Evolutionary conservation across 305 asterid species (phyloP).

Genomic region (Striga hermonthica): DNA sequence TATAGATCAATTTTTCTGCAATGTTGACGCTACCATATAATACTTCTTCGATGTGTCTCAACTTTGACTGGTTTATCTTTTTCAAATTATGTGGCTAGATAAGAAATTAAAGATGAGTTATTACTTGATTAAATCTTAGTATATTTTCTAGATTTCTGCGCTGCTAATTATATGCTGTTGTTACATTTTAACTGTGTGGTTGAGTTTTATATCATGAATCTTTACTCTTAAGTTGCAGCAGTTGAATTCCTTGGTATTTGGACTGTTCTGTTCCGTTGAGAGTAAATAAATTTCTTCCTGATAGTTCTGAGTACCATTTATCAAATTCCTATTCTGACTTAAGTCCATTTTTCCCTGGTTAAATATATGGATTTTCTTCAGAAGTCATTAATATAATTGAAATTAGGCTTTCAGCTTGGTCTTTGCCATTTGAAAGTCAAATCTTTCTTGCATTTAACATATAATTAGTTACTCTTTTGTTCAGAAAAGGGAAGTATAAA

Average conservation of each 20-base stretch:
- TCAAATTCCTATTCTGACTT: not conserved
- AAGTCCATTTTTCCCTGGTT: not conserved
- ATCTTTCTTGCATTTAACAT: not conserved
- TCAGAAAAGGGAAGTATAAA: not conserved
- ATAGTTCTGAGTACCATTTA: too few relatives aligned
- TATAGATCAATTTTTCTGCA: not conserved
- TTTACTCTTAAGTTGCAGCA: slow-evolving; percentile 14
- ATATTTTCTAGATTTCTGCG: not conserved
- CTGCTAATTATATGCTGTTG: slow-evolving; percentile 18
- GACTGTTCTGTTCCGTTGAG: slow-evolving; percentile 12
- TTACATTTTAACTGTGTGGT: not conserved
- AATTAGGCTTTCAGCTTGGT: not conserved
- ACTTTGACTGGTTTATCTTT: not conserved
- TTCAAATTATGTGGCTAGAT: too few relatives aligned
- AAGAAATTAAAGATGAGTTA: not conserved
- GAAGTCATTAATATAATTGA: slow-evolving; percentile 7
- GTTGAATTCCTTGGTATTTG: slow-evolving; percentile 13
- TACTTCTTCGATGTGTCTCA: slow-evolving; percentile 3
- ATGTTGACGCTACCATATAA: not conserved
- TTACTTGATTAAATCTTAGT: slow-evolving; percentile 18
- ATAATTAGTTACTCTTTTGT: slow-evolving; percentile 5
- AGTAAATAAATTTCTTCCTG: not conserved
- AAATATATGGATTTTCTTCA: slow-evolving; percentile 15
- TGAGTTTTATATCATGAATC: not conserved
- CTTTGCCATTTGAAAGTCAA: too few relatives aligned